Percentiles rank a stretch among this genome's conserved stretches.
Conservation (phyloP, 768 basidiomycete genomes). For the Punctularia strigosozonata region DNA sequence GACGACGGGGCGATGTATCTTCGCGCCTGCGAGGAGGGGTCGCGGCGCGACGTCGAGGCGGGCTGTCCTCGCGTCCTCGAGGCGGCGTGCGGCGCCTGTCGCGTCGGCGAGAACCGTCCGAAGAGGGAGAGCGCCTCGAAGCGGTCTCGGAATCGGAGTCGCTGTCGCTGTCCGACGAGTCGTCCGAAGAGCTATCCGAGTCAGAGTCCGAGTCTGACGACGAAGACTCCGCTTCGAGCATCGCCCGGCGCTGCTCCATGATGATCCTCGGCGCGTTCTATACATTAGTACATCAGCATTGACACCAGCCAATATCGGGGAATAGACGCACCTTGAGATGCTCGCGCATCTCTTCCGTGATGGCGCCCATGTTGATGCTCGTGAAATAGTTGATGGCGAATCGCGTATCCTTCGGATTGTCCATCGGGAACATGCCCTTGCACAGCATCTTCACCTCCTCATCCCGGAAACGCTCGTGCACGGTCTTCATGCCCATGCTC, state of each 20-base stretch:
- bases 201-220: constrained; percentile 28
- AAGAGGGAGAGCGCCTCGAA: constrained; percentile 27
- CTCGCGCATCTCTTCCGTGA: constrained; percentile 96
- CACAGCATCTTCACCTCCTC: constrained; percentile 66
- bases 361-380: constrained; percentile 76
- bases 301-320: neutral
- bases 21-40: constrained; percentile 6
- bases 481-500: constrained; percentile 75
- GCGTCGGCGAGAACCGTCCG: constrained; percentile 18
- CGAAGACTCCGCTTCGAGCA: constrained; percentile 58
- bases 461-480: constrained; percentile 88
- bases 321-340: constrained; percentile 66
- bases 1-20: neutral
- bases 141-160: constrained; percentile 25
- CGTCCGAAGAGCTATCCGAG: constrained; percentile 20
- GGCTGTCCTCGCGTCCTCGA: constrained; percentile 12
- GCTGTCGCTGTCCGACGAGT: constrained; percentile 24
- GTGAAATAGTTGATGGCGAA: constrained; percentile 99
- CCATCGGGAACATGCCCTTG: constrained; percentile 86
- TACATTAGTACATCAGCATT: constrained; percentile 4
- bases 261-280: constrained; percentile 88
- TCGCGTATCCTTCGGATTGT: constrained; percentile 92
- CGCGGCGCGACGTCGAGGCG: constrained; percentile 13
- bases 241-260: constrained; percentile 87
- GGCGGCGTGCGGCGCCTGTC: constrained; percentile 9